Evolutionary conservation across 768 basidiomycete genomes (phyloP).

Genomic region (Serendipita sp.): DNA sequence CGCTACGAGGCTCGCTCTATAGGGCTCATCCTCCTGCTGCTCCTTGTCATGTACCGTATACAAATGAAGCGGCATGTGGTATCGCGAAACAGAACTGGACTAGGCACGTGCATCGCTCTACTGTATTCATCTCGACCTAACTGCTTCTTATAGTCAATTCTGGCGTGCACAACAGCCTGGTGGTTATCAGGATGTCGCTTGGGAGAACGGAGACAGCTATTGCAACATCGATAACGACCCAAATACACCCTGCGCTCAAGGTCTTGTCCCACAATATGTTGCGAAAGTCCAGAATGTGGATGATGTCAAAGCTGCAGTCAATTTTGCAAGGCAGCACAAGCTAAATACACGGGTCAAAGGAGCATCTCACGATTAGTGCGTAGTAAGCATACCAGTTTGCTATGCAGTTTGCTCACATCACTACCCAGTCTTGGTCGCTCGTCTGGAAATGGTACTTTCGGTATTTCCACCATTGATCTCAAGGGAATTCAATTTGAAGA

Average conservation of each 20-base stretch:
- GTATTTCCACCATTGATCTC: conserved; percentile 28
- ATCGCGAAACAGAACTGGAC: neutral
- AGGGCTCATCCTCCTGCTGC: neutral
- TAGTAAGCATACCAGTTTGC: neutral
- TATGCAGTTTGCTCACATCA: neutral
- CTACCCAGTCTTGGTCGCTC: conserved; percentile 23
- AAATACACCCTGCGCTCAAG: too few species aligned
- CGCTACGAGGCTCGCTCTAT: neutral
- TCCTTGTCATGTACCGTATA: neutral
- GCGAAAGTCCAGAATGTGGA: neutral
- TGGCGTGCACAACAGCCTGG: neutral
- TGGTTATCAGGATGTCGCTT: neutral
- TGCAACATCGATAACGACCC: neutral
- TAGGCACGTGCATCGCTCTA: neutral
- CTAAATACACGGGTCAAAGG: conserved; percentile 7
- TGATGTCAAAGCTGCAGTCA: neutral
- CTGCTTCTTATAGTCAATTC: neutral
- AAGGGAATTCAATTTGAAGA: conserved; percentile 23
- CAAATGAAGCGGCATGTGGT: neutral
- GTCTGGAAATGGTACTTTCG: conserved; percentile 22
- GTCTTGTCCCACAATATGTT: too few species aligned
- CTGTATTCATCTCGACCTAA: neutral
- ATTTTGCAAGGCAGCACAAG: conserved; percentile 8
- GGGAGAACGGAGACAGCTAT: conserved; percentile 1
- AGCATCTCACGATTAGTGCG: conserved; percentile 20